phyloP scores from a whole-genome alignment of 2,329 filamentous ascomycete genomes.

The Fusarium sp. region DNA sequence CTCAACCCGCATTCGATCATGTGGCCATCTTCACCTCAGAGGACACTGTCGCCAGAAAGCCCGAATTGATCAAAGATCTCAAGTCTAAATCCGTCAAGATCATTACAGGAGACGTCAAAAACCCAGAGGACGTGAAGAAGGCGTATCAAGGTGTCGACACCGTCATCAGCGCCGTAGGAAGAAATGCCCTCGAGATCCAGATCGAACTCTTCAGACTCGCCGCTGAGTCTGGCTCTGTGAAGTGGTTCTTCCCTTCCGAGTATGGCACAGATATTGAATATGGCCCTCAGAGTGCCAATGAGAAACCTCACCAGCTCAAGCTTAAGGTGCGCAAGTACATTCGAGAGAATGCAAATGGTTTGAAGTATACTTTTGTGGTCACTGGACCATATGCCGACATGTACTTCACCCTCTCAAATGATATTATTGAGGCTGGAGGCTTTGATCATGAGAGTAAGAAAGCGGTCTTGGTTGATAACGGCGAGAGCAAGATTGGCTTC shows the following conservation, averaged over 20 bases:
- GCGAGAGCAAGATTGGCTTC: constrained; percentile 72
- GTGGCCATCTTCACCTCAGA: constrained; percentile 54
- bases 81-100: constrained; percentile 44
- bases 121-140: constrained; percentile 61
- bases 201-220: constrained; percentile 72
- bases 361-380: constrained; percentile 76
- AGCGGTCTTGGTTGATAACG: constrained; percentile 73
- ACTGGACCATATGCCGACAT: constrained; percentile 78
- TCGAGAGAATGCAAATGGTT: constrained; percentile 62
- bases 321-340: constrained; percentile 75
- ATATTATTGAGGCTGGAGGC: constrained; percentile 58
- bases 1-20: constrained; percentile 53
- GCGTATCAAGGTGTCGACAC: constrained; percentile 74
- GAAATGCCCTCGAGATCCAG: constrained; percentile 72
- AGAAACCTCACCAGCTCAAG: constrained; percentile 78
- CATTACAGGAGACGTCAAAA: constrained; percentile 56
- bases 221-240: constrained; percentile 64
- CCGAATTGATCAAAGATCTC: constrained; percentile 36
- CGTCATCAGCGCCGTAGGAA: constrained; percentile 73
- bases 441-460: constrained; percentile 70
- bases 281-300: constrained; percentile 65
- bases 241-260: constrained; percentile 76
- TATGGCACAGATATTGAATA: constrained; percentile 77
- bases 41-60: constrained; percentile 35
- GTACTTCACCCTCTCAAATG: constrained; percentile 62